Conservation (phyloP, 2,329 filamentous ascomycete genomes). For the Colletotrichum sp. region DNA sequence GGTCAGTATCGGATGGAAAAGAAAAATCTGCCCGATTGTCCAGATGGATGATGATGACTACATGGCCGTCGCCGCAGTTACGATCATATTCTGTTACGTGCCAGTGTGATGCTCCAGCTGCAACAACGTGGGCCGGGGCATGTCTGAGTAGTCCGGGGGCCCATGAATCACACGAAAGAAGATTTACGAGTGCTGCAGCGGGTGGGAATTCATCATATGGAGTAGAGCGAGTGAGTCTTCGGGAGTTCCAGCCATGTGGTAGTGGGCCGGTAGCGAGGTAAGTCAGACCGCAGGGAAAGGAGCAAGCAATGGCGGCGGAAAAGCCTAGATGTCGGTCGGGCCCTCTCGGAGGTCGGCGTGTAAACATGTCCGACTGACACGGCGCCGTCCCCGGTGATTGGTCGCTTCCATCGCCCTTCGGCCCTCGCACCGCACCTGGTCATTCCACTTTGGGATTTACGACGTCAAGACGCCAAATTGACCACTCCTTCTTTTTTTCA, state of each 20-base stretch:
- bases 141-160: background rate
- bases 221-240: background rate
- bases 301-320: background rate
- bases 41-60: background rate
- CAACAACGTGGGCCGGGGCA: background rate
- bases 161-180: background rate
- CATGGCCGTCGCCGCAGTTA: background rate
- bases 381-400: background rate
- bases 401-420: background rate
- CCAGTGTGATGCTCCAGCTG: background rate
- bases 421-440: background rate
- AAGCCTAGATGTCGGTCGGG: background rate
- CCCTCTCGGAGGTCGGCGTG: conserved; percentile 6
- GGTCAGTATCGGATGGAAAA: background rate
- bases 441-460: conserved; percentile 1
- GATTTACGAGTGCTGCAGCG: background rate
- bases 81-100: background rate
- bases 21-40: background rate
- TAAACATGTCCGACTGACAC: conserved; percentile 9
- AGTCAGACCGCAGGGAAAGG: background rate
- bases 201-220: background rate
- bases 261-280: background rate
- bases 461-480: background rate
- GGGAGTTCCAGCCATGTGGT: background rate
- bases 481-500: background rate